A percentile compares a stretch with the other conserved stretches of the same genome.
These are phyloP conservation scores for Cyamopsis tetragonoloba DNA, from an alignment of 306 rosid species.

Conservation along the genomic window DNA sequence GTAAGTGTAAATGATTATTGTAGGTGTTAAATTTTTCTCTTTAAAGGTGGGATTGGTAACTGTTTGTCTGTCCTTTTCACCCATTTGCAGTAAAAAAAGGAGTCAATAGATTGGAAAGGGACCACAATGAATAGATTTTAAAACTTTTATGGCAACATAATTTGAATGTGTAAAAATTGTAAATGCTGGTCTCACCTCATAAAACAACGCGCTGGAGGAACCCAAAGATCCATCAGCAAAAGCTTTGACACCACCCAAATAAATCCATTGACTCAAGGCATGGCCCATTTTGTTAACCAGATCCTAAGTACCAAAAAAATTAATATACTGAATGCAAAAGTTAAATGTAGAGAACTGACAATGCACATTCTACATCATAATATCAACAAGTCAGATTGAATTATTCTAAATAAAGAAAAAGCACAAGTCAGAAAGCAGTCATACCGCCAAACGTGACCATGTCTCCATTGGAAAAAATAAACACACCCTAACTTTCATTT, in stretches of 20 bases:
- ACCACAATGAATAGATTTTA: background rate
- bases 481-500: background rate
- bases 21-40: background rate
- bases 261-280: background rate
- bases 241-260: background rate
- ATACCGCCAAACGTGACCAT: background rate
- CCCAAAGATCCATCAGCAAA: background rate
- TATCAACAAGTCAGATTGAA: background rate
- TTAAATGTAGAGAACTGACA: background rate
- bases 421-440: background rate
- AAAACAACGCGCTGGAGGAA: background rate
- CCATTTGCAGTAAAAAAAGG: background rate
- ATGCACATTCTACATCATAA: background rate
- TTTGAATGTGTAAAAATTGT: background rate
- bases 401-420: background rate
- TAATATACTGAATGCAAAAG: background rate
- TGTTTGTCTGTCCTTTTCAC: background rate
- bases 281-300: background rate
- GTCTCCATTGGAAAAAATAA: background rate
- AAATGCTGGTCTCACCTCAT: background rate
- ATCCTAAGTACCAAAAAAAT: background rate
- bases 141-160: background rate
- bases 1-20: background rate
- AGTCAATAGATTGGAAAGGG: background rate
- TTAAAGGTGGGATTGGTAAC: background rate